These are phyloP conservation scores for Leavenworthia alabamica DNA, from an alignment of 345 rosid genomes.

Conservation along the genomic window DNA sequence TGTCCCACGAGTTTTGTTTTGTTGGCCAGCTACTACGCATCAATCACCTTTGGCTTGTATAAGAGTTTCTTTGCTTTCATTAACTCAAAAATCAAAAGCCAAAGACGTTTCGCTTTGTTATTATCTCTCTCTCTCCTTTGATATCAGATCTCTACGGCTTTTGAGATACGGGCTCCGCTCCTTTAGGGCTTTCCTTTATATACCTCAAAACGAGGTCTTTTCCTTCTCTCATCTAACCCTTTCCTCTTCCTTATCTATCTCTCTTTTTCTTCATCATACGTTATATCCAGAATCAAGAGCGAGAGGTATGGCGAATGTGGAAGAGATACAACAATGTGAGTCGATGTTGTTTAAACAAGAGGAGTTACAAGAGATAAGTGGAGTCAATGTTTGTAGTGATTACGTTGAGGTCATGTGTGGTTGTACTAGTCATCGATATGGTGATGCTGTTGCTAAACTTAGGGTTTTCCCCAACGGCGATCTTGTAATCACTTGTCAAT, in stretches of 20 bases:
- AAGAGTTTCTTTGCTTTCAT: too few relatives aligned
- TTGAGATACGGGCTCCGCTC: too few relatives aligned
- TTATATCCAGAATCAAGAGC: constrained; percentile 10
- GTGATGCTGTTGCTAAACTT: constrained; percentile 98
- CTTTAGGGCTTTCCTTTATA: constrained; percentile 32
- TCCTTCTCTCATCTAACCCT: too few relatives aligned
- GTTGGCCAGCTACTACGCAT: too few relatives aligned
- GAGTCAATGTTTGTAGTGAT: constrained; percentile 57
- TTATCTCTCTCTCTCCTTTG: constrained; percentile 28
- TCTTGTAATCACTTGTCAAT: constrained; percentile 91
- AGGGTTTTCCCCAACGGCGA: constrained; percentile 95
- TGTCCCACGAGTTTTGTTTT: too few relatives aligned
- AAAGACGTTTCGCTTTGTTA: too few relatives aligned
- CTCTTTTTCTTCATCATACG: constrained; percentile 6
- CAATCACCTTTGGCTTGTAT: too few relatives aligned
- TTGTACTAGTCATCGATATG: constrained; percentile 95
- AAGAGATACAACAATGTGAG: constrained; percentile 44
- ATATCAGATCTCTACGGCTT: too few relatives aligned
- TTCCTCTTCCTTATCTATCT: constrained; percentile 9
- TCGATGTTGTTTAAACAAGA: constrained; percentile 66
- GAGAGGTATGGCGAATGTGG: constrained; percentile 51
- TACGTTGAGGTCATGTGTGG: constrained; percentile 94
- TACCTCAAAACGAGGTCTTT: too few relatives aligned
- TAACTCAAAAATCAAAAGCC: too few relatives aligned
- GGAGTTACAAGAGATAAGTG: constrained; percentile 81